These are phyloP conservation scores for Alliaria petiolata DNA, from an alignment of 345 rosid genomes.

Conservation along the genomic window DNA sequence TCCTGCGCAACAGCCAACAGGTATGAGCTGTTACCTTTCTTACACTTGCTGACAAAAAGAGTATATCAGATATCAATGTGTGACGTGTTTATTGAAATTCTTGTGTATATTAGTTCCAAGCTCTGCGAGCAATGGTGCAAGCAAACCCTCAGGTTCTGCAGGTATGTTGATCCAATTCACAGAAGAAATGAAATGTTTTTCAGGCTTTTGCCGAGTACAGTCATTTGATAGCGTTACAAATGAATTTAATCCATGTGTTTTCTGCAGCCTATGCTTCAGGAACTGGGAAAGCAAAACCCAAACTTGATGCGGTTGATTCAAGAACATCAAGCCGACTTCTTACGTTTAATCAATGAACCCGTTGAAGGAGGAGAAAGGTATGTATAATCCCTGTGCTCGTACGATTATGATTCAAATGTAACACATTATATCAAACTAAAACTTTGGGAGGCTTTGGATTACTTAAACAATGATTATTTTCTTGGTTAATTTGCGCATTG, in stretches of 20 bases:
- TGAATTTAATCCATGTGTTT: neutral
- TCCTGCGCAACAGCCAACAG: slow-evolving; percentile 88
- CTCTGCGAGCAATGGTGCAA: slow-evolving; percentile 78
- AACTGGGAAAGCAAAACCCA: slow-evolving; percentile 88
- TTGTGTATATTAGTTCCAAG: slow-evolving; percentile 61
- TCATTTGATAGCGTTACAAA: neutral
- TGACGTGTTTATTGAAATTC: neutral
- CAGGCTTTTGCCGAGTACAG: neutral
- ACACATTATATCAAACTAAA: neutral
- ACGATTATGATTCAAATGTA: neutral
- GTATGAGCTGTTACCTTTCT: slow-evolving; percentile 26
- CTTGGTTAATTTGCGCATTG: neutral
- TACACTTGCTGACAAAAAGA: neutral
- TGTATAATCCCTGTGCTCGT: slow-evolving; percentile 21
- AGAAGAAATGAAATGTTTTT: neutral
- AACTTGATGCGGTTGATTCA: slow-evolving; percentile 76
- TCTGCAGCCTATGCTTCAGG: slow-evolving; percentile 91
- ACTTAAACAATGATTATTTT: neutral
- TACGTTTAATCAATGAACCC: slow-evolving; percentile 83
- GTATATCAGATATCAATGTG: neutral
- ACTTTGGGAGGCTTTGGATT: neutral
- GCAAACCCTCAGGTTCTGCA: slow-evolving; percentile 79
- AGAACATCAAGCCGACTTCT: slow-evolving; percentile 86
- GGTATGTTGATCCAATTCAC: slow-evolving; percentile 34
- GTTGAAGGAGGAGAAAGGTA: slow-evolving; percentile 84